A percentile compares a stretch with the other conserved stretches of the same genome.
Conservation (phyloP, 2,329 filamentous ascomycete genomes). For the Neofusicoccum sp. region DNA sequence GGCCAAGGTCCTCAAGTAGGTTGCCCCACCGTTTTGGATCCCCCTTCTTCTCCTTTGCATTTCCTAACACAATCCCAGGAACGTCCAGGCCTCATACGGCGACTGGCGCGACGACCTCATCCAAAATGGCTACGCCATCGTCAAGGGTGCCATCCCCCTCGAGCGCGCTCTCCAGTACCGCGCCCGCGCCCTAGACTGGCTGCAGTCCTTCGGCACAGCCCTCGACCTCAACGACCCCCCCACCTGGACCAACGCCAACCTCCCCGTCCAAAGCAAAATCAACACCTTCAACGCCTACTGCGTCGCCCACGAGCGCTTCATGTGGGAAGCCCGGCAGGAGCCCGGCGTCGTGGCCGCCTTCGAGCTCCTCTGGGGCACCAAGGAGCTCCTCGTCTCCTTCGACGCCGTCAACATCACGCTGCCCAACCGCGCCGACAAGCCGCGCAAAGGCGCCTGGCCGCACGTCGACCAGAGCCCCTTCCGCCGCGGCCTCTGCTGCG, state of each 20-base stretch:
- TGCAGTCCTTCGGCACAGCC: constrained; percentile 41
- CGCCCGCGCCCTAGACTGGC: constrained; percentile 43
- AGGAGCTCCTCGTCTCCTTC: constrained; percentile 39
- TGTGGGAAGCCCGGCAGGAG: constrained; percentile 42
- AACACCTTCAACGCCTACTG: constrained; percentile 34
- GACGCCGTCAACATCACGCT: constrained; percentile 42
- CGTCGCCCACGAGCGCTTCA: constrained; percentile 41
- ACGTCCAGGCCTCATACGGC: constrained; percentile 25
- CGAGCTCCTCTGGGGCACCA: constrained; percentile 35
- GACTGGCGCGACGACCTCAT: constrained; percentile 46
- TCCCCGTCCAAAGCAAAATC: constrained; percentile 34
- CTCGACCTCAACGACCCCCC: constrained; percentile 37
- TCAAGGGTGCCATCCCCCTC: constrained; percentile 40
- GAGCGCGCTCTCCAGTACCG: constrained; percentile 42
- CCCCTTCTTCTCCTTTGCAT: no score
- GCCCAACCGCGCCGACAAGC: constrained; percentile 31
- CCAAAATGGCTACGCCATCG: constrained; percentile 41
- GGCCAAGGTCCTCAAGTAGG: background rate
- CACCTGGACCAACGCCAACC: constrained; percentile 37
- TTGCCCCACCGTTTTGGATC: no score
- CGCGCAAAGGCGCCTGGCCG: constrained; percentile 34
- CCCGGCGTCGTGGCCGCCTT: constrained; percentile 40
- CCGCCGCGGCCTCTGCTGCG: constrained; percentile 49
- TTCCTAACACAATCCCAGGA: background rate
- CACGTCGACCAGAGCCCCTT: constrained; percentile 32